Evolutionary conservation across 306 rosid species (phyloP), one percentile per base, ranked within the genome.

Genomic region (Glycine soja): DNA sequence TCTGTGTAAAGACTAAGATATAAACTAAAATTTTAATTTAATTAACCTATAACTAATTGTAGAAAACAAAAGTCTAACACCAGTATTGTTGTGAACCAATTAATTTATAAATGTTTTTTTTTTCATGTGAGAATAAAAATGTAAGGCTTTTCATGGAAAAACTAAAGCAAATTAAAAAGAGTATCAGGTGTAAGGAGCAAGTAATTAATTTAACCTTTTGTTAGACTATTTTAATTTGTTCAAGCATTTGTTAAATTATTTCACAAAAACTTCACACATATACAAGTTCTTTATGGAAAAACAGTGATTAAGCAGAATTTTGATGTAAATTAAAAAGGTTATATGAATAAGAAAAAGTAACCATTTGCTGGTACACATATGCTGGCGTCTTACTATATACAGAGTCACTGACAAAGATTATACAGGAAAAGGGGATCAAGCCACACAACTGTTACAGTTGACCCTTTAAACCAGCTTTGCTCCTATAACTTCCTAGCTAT

Each of bases 401-500:
- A 45, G 36, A 18, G 36, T 59, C 14, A 59, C 14, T 32, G 18
- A 81, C n/a, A 81, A 42, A 43, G 79, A 52, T 64, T 43, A 66
- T 51, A n/a, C 43, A 13, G 53, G 32, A 53, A 50, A 61, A 38
- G 6, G 12, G 68, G 74, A 80, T 52, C 18, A 64, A 18, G n/a
- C 40, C 14, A 42, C 43, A 64, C 42, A 43, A 54, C 47, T 59
- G 24, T 74, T 65, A n/a, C 45, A 47, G 72, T 64, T 81, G 78
- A 57, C 81, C 54, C 76, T 45, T 66, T 56, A 36, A 81, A 36
- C 46, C 36, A 47, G 24, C 4, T 30, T 30, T 65, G 10, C 47
- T 64, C 50, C n/a, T 11, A 24, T 24, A 74, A 12, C 46, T 59
- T 10, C 6, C 6, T 24, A 18, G 6, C 6, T 75, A 7, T 8